Conservation (phyloP, 202 grass and related monocot genomes). For the Carex arenaria region DNA sequence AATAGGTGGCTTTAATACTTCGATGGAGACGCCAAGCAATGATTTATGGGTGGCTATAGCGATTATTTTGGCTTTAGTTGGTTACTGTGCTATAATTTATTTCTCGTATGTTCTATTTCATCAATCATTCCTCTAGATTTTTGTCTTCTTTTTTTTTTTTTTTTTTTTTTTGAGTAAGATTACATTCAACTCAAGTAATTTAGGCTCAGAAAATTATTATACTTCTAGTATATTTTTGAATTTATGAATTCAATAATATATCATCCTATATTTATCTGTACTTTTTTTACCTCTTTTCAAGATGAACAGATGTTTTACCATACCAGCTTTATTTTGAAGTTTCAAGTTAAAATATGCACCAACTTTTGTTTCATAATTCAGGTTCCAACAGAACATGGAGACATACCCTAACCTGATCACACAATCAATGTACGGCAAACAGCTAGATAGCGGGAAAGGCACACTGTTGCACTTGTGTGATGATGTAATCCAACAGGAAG, state of each 20-base stretch:
- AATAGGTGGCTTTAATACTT: conserved; percentile 76
- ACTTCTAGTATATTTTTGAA: neutral
- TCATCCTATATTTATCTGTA: neutral
- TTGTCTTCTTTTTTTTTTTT: neutral
- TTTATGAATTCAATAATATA: neutral
- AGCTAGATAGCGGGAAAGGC: conserved; percentile 92
- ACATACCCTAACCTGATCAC: conserved; percentile 87
- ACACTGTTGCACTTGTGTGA: conserved; percentile 94
- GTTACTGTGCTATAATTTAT: conserved; percentile 95
- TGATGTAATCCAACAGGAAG: conserved; percentile 95
- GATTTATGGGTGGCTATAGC: conserved; percentile 82
- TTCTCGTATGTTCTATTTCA: conserved; percentile 58
- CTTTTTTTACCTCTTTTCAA: neutral
- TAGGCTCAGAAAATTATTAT: neutral
- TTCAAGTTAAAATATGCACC: too few relatives aligned
- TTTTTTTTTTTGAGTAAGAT: neutral
- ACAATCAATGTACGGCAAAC: conserved; percentile 92
- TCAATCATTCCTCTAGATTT: neutral
- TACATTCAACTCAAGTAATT: neutral
- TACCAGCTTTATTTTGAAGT: neutral
- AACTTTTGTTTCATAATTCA: conserved; percentile 20
- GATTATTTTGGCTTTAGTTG: conserved; percentile 74
- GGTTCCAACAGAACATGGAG: conserved; percentile 83
- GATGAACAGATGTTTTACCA: neutral
- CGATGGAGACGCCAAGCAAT: conserved; percentile 76